Evolutionary conservation across 495 filamentous ascomycete species (phyloP), one percentile per base, ranked within the genome.

Genomic region (Recurvomyces mirabilis): DNA sequence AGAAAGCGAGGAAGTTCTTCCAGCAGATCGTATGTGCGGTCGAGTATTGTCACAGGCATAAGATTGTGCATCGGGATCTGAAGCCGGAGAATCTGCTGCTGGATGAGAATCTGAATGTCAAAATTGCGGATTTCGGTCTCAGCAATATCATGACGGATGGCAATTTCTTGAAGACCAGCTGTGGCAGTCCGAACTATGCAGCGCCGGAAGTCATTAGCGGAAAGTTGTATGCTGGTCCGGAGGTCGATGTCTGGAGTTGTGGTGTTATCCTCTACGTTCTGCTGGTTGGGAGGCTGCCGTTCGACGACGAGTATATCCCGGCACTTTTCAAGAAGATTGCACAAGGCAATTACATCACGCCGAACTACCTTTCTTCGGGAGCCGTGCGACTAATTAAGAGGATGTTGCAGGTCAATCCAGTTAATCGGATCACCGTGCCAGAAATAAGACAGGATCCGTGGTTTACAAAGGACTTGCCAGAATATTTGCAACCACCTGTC

Each of bases 91-190:
- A 98, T 60, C 67, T 98, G 20, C 72, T 98, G 33, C 78, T 98
- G 49, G 91, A 98, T 64, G 80, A 86, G 47, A 73, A 87, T 37
- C 80, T 94, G 56, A 94, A 95, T 57, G 91, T 98, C 55, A 98
- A 98, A 69, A 96, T 98, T 62, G 91, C 91, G 40, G 91, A 98
- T 67, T 98, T 98, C 54, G 91, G 91, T 41, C 68, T 98, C 40
- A 95, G 89, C 67, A 98, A 98, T 58, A 96, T 98, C 63, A 96
- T 98, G 89, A 95, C 91, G 7, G 91, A 98, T 56, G 91, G 91
- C 7, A 98, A 96, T 58, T 98, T 98, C 62, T 75, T 98, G 54
- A 95, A 94, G 66, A 98, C 91, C 0, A 94, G 87, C 65, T 98
- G 91, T 60, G 91, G 91, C 41, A 94, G 87, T 53, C 91, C 91